These are phyloP conservation scores for Tirmania nivea DNA, from an alignment of 495 filamentous ascomycete genomes.

Conservation along the genomic window DNA sequence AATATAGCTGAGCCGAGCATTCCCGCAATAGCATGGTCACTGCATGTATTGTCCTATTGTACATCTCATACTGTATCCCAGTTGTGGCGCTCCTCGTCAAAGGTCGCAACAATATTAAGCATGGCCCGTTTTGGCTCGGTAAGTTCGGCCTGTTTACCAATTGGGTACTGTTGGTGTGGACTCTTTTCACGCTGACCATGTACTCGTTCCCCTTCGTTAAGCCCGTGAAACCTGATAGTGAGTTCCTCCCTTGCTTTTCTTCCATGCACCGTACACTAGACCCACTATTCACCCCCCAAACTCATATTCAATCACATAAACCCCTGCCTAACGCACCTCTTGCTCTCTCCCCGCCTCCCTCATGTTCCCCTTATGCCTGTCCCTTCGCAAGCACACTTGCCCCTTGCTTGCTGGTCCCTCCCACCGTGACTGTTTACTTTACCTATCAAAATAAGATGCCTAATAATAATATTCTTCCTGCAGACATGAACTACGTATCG, in stretches of 20 bases:
- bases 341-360: too few relatives aligned
- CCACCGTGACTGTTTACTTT: too few relatives aligned
- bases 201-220: slow-evolving; percentile 29
- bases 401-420: too few relatives aligned
- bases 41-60: slow-evolving; percentile 30
- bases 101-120: slow-evolving; percentile 30
- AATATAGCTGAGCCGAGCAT: background rate
- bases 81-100: slow-evolving; percentile 28
- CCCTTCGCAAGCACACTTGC: too few relatives aligned
- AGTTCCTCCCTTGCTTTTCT: background rate
- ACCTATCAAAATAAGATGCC: background rate
- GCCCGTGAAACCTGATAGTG: slow-evolving; percentile 22
- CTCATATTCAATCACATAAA: background rate
- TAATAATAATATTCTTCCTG: slow-evolving; percentile 1
- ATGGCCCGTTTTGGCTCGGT: slow-evolving; percentile 32
- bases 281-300: background rate
- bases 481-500: slow-evolving; percentile 37
- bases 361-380: too few relatives aligned
- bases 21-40: slow-evolving; percentile 25
- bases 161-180: slow-evolving; percentile 29
- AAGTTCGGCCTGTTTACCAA: slow-evolving; percentile 25
- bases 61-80: slow-evolving; percentile 32
- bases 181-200: slow-evolving; percentile 31
- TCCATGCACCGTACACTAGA: background rate
- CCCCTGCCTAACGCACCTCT: too few relatives aligned